Evolutionary conservation across 495 filamentous ascomycete genomes (phyloP).

Genomic region (Lepidopterella palustris): DNA sequence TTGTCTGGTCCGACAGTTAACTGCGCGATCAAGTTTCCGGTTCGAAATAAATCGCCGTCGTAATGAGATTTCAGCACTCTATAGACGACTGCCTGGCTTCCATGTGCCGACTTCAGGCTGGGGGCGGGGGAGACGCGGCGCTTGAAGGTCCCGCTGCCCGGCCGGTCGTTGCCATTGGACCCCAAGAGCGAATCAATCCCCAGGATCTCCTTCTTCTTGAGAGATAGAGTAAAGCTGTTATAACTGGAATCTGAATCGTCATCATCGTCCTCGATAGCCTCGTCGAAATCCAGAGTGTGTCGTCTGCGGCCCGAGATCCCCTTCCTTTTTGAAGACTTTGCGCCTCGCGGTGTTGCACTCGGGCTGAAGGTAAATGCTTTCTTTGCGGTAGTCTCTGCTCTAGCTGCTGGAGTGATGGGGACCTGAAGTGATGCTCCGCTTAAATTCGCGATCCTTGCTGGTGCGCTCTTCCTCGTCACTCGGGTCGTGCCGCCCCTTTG

Average conservation of each 20-base stretch:
- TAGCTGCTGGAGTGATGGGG: neutral
- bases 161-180: neutral
- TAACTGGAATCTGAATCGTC: constrained; percentile 9
- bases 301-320: neutral
- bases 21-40: constrained; percentile 5
- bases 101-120: neutral
- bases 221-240: constrained; percentile 3
- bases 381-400: neutral
- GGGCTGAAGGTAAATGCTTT: neutral
- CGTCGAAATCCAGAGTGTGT: neutral
- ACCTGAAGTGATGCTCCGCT: neutral
- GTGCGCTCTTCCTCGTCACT: constrained; percentile 8
- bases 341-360: neutral
- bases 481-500: neutral
- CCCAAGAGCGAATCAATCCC: neutral
- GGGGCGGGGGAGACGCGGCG: neutral
- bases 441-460: neutral
- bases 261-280: neutral
- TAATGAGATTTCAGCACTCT: constrained; percentile 6
- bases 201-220: constrained; percentile 11
- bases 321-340: neutral
- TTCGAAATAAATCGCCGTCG: constrained; percentile 4
- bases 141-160: neutral
- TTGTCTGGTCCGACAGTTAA: neutral
- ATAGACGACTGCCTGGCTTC: constrained; percentile 2